Base-by-base conservation (phyloP, 257 asterid genomes). In the Galeopsis tetrahit region DNA sequence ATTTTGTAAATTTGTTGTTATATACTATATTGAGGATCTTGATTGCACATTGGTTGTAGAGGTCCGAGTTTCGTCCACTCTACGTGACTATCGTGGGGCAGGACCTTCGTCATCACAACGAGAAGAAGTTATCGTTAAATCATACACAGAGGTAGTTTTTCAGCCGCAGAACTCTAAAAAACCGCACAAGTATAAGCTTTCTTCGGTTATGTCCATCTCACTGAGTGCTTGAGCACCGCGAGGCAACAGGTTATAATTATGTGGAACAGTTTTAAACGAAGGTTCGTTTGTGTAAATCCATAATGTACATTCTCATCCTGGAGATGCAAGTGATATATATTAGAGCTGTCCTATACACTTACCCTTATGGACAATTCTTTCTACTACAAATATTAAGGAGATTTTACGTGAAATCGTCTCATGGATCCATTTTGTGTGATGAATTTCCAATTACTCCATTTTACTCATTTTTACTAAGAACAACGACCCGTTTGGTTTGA, bases 81-180 rank as follows among this genome's bases (percentile, higher is more conserved):
- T 82, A 38, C 91, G 95, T 46, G 95, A 92, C 69, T 90, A 92
- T 78, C 88, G 85, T 33, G 80, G 79, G 49, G 87, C 81, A 72
- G 90, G 91, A 28, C 53, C 93, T 42, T 74, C 63, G 73, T 83
- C 89, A 7, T 83, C 93, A 43, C 83, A 84, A 69, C 77, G 81
- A 83, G 84, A 84, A 69, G 97, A 87, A 82, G 77, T 78, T 56
- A 79, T 77, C 1, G 88, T 90, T 48, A 70, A 80, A 71, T 85
- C 97, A 58, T 84, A 84, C 82, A 87, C 95, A 3, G 96, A 88
- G 87, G 85, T 90, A 4, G 74, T 87, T 43, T 90, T 92, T 53
- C 91, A 85, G 69, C 91, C 92, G 1, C 85, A 82, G 67, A 70
- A 80, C 70, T 78, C 84, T 28, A 82, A 72, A 2, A 90, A 82